Evolutionary conservation across 139 green algal species (phyloP).

Genomic region (Coccomyxa sp.): DNA sequence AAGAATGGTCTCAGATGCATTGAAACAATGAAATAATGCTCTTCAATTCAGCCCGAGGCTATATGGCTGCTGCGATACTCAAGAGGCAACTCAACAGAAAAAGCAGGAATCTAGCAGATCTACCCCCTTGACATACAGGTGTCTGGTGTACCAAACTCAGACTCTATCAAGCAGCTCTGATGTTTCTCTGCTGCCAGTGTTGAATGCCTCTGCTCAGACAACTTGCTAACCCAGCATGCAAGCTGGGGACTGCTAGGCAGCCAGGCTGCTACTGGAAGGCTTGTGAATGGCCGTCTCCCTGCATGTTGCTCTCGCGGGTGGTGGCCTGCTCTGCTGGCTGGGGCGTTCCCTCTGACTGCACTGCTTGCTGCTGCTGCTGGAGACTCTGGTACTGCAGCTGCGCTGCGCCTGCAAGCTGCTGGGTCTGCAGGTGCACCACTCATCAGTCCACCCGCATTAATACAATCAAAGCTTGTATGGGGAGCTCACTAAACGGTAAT

Average conservation of each 20-base stretch:
- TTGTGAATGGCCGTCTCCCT: neutral
- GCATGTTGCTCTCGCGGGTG: neutral
- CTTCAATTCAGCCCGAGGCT: no score
- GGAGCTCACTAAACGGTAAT: neutral
- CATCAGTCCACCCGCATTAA: neutral
- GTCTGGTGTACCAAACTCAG: no score
- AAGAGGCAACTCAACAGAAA: no score
- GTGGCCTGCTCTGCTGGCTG: neutral
- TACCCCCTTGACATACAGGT: no score
- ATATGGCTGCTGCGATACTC: no score
- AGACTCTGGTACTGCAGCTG: neutral
- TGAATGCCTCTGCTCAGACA: neutral
- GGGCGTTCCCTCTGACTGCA: neutral
- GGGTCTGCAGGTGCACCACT: neutral
- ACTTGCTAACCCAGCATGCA: neutral
- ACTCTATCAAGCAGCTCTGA: no score
- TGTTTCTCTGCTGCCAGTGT: neutral
- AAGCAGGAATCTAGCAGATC: no score
- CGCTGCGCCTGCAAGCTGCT: no score
- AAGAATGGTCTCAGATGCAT: no score
- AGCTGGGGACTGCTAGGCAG: neutral
- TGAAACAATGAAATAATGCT: no score
- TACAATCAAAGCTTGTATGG: neutral
- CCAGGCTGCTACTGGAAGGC: neutral
- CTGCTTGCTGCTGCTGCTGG: conserved; percentile 7